phyloP scores from a whole-genome alignment of 2,329 filamentous ascomycete genomes.

The Hymenoscyphus salicellus region DNA sequence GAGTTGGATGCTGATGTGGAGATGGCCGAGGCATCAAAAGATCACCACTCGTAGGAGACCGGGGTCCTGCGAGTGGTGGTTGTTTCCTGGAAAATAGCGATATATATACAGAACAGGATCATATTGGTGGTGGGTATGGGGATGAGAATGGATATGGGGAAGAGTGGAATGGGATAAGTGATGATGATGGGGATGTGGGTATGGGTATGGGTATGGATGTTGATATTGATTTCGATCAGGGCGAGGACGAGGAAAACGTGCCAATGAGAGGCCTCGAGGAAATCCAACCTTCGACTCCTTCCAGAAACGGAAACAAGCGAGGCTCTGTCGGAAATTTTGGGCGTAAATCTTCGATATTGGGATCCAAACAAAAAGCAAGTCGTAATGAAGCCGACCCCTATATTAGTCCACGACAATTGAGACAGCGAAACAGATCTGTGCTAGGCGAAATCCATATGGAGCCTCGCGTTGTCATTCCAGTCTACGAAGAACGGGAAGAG shows the following conservation, averaged over 20 bases:
- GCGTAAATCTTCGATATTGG: background rate
- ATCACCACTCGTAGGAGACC: constrained; percentile 36
- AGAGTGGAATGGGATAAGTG: background rate
- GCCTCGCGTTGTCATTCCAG: background rate
- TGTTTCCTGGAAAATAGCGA: constrained; percentile 30
- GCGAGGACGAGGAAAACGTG: background rate
- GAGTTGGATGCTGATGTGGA: constrained; percentile 12
- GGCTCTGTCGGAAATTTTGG: background rate
- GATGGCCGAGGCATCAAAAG: constrained; percentile 31
- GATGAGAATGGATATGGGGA: background rate
- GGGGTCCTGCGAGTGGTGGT: constrained; percentile 38
- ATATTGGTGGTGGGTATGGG: background rate
- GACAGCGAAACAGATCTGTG: background rate
- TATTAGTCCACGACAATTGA: background rate
- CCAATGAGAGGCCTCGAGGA: background rate
- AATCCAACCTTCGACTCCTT: background rate
- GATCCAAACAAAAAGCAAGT: background rate
- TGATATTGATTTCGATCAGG: background rate
- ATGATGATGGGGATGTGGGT: background rate
- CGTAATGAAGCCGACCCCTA: background rate
- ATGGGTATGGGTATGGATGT: background rate
- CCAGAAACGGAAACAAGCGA: too few relatives aligned
- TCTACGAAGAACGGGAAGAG: background rate
- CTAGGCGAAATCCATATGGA: too few relatives aligned
- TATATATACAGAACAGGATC: constrained; percentile 9